Evolutionary conservation across 1,284 basidiomycete genomes (phyloP).

Genomic region (Microbotryum lychnidis-dioicae): DNA sequence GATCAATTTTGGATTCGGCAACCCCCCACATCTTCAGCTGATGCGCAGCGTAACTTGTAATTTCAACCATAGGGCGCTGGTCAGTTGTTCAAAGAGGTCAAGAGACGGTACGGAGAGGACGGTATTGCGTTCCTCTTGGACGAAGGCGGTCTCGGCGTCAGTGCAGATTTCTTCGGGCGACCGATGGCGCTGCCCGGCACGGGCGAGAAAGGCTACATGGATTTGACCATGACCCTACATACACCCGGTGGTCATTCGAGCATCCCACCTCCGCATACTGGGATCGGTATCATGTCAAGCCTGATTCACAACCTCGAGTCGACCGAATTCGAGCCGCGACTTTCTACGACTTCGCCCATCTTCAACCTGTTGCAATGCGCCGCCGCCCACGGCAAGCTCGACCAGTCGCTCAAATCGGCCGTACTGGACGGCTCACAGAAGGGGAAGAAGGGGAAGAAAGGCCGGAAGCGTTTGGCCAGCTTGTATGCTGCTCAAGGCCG

Average conservation of each 20-base stretch:
- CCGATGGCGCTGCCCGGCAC: slow-evolving; percentile 42
- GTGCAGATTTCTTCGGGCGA: slow-evolving; percentile 28
- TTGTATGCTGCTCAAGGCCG: background rate
- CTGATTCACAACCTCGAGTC: slow-evolving; percentile 11
- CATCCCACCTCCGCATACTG: slow-evolving; percentile 25
- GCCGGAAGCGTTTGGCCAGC: slow-evolving; percentile 45
- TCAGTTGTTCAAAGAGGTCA: slow-evolving; percentile 47
- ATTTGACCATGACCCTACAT: slow-evolving; percentile 3
- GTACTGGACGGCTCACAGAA: slow-evolving; percentile 42
- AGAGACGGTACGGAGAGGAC: slow-evolving; percentile 52
- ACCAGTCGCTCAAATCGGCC: slow-evolving; percentile 16
- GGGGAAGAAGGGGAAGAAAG: slow-evolving; percentile 45
- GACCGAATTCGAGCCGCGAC: slow-evolving; percentile 1
- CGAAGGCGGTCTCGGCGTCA: slow-evolving; percentile 42
- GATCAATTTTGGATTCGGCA: no score
- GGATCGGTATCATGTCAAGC: slow-evolving; percentile 13
- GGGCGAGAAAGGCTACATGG: slow-evolving; percentile 43
- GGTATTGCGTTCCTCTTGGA: slow-evolving; percentile 53
- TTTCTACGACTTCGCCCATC: slow-evolving; percentile 2
- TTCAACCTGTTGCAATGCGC: slow-evolving; percentile 14
- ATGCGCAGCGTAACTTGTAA: no score
- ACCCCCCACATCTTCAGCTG: no score
- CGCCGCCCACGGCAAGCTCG: slow-evolving; percentile 10
- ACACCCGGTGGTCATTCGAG: slow-evolving; percentile 22
- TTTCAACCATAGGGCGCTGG: slow-evolving; percentile 44